Evolutionary conservation across 495 filamentous ascomycete genomes (phyloP).

Genomic region (Podospora anserina): DNA sequence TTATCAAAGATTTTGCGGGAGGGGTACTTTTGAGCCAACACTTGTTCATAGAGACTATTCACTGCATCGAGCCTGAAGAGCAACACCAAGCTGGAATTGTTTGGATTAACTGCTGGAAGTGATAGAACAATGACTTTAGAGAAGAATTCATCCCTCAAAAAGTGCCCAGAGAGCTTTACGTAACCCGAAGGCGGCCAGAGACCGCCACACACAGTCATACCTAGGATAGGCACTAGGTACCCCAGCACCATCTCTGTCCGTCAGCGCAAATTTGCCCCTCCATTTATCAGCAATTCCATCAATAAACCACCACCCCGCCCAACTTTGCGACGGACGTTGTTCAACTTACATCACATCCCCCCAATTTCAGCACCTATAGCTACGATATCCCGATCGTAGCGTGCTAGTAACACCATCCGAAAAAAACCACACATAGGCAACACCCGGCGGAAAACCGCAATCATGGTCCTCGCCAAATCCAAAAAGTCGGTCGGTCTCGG

Average conservation of each 20-base stretch:
- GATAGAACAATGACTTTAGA: not conserved
- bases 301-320: conserved; percentile 17
- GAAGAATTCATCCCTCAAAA: not conserved
- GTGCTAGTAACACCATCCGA: not conserved
- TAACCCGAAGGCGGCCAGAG: not conserved
- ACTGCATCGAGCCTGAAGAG: not conserved
- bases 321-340: conserved; percentile 7
- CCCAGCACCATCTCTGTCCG: not conserved
- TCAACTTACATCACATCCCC: not conserved
- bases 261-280: conserved; percentile 44
- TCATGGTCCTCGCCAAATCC: conserved; percentile 91
- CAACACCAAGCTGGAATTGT: not conserved
- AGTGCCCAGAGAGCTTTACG: not conserved
- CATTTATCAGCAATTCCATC: conserved; percentile 37
- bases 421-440: not conserved
- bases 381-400: not conserved
- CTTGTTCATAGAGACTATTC: not conserved
- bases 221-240: not conserved
- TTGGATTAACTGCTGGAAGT: not conserved
- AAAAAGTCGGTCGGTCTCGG: conserved; percentile 93
- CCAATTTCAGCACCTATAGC: conserved; percentile 9
- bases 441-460: conserved; percentile 18
- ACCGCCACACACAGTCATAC: not conserved
- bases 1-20: not conserved
- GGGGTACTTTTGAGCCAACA: not conserved